Evolutionary conservation across 768 basidiomycete genomes (phyloP), one percentile per base, ranked within the genome.

Genomic region (Boletus reticuloceps): DNA sequence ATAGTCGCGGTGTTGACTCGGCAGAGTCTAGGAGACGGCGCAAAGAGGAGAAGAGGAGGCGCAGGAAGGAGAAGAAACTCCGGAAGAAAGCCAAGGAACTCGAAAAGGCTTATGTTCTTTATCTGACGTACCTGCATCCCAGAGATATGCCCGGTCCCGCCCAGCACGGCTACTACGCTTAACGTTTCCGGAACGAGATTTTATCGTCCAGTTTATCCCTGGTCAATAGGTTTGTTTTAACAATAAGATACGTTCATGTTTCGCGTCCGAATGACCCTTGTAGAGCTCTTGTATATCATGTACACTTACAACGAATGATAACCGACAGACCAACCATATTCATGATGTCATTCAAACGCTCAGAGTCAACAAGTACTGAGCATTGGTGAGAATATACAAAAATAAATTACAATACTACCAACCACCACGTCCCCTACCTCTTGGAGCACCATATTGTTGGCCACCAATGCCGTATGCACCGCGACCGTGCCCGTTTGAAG

Each of bases 91-190:
- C 79, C 40, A 84, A 77, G 64, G 82, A 82, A 54, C 78, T 77
- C 39, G 84, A 83, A 60, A 85, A 79, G 70, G 78, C 76, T 51
- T 91, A 88, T 65, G 63, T 81, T 3, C 68, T 91, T 37, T 90
- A 84, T 65, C 62, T 91, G 49, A 77, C 75, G 11, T 88, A 78
- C 64, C 58, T 83, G 20, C 59, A 71, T 16, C 74, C 73, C 42
- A 67, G 69, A 50, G 69, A 72, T 14, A 14, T 63, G 27, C 59
- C 72, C 2, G 62, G 65, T 22, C 55, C 65, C n/a, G 50, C 29
- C 32, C 64, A 55, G 22, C 64, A 68, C 44, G 65, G 68, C 29
- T 69, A 70, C 61, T 69, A 72, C 25, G 61, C 47, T 29, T 69
- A 46, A 63, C 22, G 13, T 22, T 19, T 32, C 6, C 11, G 25